Base-by-base conservation (phyloP, 108 stramenopile genomes). In the Discostella pseudostelligera region DNA sequence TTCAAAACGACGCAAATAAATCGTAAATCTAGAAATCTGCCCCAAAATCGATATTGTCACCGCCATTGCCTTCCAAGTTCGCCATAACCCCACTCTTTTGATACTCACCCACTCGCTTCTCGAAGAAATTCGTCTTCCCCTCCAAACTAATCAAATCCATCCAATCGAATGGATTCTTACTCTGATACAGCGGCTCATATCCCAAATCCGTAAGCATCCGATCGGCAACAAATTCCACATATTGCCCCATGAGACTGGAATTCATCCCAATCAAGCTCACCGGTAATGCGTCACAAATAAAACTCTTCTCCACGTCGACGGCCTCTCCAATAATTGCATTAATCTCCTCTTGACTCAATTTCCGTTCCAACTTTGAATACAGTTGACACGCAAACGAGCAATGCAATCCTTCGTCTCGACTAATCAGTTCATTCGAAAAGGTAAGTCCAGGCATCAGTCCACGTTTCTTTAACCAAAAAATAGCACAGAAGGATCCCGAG, bases 41-140 rank as follows among this genome's bases (percentile, higher is more conserved):
- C 40, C 80, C 84, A 69, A 88, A 88, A 69, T 84, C 80, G 28
- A 88, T 63, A 11, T 69, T 69, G 5, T 21, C 50, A 5, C 51
- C 48, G 1, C 50, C 59, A 25, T 79, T 67, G 7, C 74, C 78
- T 14, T 74, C 80, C 44, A 86, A 25, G 21, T 85, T 88, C 13
- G 86, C 85, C 92, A 93, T 93, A 22, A 98, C 97, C 24, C 97
- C 97, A 58, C 88, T 90, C 78, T 97, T 98, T 72, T 93, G 89
- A 69, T 98, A 98, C 74, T 98, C 98, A 9, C 85, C 96, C 3
- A 98, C 98, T 63, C 98, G 68, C 79, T 98, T 98, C 71, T 98
- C 98, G 78, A 98, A 98, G 76, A 98, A 98, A 83, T 98, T 98
- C 8, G 98, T 98, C 76, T 98, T 98, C 24, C 98, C 98, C 83